phyloP scores from a whole-genome alignment of 78 protist genomes.

The Dictyostelium purpureum region DNA sequence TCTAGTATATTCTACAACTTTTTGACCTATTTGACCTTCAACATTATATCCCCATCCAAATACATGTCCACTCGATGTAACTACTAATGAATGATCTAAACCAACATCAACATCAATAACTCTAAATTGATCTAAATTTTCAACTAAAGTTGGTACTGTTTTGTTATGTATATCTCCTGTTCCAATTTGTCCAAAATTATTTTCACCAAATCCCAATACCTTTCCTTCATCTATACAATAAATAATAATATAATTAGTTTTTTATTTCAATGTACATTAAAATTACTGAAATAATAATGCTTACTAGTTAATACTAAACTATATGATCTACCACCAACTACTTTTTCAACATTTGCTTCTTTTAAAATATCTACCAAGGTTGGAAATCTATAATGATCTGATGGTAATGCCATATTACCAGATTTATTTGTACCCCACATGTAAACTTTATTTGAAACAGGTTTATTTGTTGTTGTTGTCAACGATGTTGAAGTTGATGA shows the following conservation, averaged over 20 bases:
- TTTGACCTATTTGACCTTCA: slow-evolving; percentile 70
- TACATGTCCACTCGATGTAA: slow-evolving; percentile 52
- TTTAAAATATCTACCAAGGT: slow-evolving; percentile 9
- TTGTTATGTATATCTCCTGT: not conserved
- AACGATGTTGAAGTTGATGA: not conserved
- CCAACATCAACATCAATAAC: slow-evolving; percentile 41
- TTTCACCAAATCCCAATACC: slow-evolving; percentile 35
- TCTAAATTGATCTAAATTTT: not conserved
- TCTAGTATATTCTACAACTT: slow-evolving; percentile 51
- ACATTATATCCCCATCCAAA: slow-evolving; percentile 77
- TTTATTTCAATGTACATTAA: not conserved
- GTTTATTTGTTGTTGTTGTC: not conserved
- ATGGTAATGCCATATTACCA: slow-evolving; percentile 58
- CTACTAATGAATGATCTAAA: slow-evolving; percentile 63
- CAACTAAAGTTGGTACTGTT: slow-evolving; percentile 14
- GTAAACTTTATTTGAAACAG: slow-evolving; percentile 5
- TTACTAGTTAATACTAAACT: slow-evolving; percentile 29
- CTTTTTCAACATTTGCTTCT: not conserved
- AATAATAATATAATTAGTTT: not conserved
- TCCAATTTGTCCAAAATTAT: slow-evolving; percentile 73
- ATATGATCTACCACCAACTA: slow-evolving; percentile 49
- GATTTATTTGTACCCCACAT: slow-evolving; percentile 65
- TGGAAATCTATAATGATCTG: slow-evolving; percentile 29
- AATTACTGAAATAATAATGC: not conserved
- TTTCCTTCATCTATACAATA: slow-evolving; percentile 30